Evolutionary conservation across 2,329 filamentous ascomycete species (phyloP).

Genomic region (Dothistroma septosporum): DNA sequence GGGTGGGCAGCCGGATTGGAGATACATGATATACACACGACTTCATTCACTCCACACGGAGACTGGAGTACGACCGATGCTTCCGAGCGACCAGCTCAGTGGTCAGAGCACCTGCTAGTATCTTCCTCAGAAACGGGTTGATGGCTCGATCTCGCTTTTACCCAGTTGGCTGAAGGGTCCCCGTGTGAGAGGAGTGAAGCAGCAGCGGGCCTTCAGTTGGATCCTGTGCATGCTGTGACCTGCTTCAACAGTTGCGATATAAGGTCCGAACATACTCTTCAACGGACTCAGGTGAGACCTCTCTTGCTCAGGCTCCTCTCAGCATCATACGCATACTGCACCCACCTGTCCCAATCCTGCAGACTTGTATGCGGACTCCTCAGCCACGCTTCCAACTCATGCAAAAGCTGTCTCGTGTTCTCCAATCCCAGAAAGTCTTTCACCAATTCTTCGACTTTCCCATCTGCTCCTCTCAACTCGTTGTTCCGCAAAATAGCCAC

Average conservation of each 20-base stretch:
- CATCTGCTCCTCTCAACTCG: conserved; percentile 72
- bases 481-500: conserved; percentile 77
- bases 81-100: background rate
- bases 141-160: too few species aligned
- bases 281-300: too few species aligned
- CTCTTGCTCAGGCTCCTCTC: background rate
- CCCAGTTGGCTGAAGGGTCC: too few species aligned
- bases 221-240: background rate
- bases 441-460: conserved; percentile 74
- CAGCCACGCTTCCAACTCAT: conserved; percentile 79
- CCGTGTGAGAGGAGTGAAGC: background rate
- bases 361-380: conserved; percentile 71
- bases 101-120: background rate
- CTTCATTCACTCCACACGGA: too few species aligned
- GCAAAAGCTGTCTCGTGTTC: conserved; percentile 70
- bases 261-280: too few species aligned
- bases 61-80: too few species aligned
- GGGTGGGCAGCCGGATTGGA: too few species aligned
- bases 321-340: conserved; percentile 58
- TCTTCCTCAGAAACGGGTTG: too few species aligned
- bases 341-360: conserved; percentile 72
- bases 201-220: background rate
- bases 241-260: background rate
- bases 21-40: too few species aligned
- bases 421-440: conserved; percentile 72